Evolutionary conservation across 306 rosid species (phyloP).

Genomic region (Medicago truncatula): MtrunA17r5.0-ANR NC_053048.1:53720501-53721000

Average conservation of each 20-base stretch:
- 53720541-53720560: constrained; percentile 26
- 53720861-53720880: constrained; percentile 97
- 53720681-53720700: not conserved
- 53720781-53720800: constrained; percentile 90
- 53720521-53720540: constrained; percentile 10
- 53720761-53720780: constrained; percentile 99
- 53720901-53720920: constrained; percentile 98
- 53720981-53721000: constrained; percentile 34
- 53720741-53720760: constrained; percentile 5
- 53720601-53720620: not conserved
- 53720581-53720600: constrained; percentile 14
- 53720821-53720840: constrained; percentile 89
- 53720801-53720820: constrained; percentile 78
- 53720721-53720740: constrained; percentile 12
- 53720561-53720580: not conserved
- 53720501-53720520: not conserved
- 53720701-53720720: constrained; percentile 7
- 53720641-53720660: not conserved
- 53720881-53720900: constrained; percentile 99
- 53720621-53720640: not conserved
- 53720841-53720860: constrained; percentile 92
- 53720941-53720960: constrained; percentile 95
- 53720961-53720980: constrained; percentile 74
- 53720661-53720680: not conserved
- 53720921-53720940: constrained; percentile 91